Base-by-base conservation (phyloP, 139 green algal species). In the Penium margaritaceum region DNA sequence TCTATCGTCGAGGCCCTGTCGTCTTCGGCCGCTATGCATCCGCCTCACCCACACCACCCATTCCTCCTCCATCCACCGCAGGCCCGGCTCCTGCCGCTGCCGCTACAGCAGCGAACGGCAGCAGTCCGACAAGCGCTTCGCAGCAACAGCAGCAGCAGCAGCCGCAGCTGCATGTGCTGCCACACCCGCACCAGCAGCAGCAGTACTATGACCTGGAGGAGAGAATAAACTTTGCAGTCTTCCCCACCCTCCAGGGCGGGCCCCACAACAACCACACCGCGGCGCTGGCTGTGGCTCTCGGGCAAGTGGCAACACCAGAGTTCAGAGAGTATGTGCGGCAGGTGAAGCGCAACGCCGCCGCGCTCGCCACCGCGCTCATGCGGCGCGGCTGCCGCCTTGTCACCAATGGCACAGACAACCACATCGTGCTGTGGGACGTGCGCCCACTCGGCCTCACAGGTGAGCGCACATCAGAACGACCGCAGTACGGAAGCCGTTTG, bases 241-340 rank as follows among this genome's bases (percentile, higher is more conserved):
- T 95, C 83, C 90, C 90, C 55, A 84, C 84, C 9, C 83, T 95
- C 21, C 90, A 95, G 72, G 90, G 90, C 33, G 90, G 90, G 33
- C 90, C 90, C 3, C 90, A 95, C 86, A 95, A 95, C 86, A 88
- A 95, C 85, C 88, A 95, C 78, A 95, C 94, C 63, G 90, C 80
- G 32, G 90, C 89, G 35, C 84, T 95, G 63, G 83, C 82, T 19
- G 89, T 93, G 24, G 90, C 90, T 7, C 81, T 95, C 24, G 91
- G 91, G 83, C 67, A 90, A n/a, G 80, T 55, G 19, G 24, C 1
- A 9, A 51, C 30, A 4, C 64, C 72, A 2, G 24, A 66, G 21
- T 79, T 63, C 72, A 35, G 35, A n/a, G 63, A 27, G 36, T 79
- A 79, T 66, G 57, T 68, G 65, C 39, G 41, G 54, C 81, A 95